These are phyloP conservation scores for Globisporangium alternatum DNA, from an alignment of 352 stramenopile species.

Conservation along the genomic window DNA sequence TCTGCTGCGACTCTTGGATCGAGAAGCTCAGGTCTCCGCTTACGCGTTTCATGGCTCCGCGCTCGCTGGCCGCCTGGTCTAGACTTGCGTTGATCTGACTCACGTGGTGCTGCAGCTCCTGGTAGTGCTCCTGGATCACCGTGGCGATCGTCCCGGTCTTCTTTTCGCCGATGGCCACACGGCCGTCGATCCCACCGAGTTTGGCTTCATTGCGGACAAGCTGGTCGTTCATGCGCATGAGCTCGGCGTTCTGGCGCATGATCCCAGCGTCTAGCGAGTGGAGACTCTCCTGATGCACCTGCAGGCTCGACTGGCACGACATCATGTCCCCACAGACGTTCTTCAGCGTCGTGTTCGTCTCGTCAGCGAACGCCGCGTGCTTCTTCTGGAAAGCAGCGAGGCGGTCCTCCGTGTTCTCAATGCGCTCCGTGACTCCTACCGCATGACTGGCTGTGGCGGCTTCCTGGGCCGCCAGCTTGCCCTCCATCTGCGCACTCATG, in stretches of 20 bases:
- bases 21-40: slow-evolving; percentile 32
- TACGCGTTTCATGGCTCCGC: slow-evolving; percentile 34
- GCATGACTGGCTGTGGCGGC: slow-evolving; percentile 18
- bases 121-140: slow-evolving; percentile 40
- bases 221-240: slow-evolving; percentile 29
- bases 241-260: slow-evolving; percentile 31
- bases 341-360: slow-evolving; percentile 31
- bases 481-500: slow-evolving; percentile 23
- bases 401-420: slow-evolving; percentile 24
- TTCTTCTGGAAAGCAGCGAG: slow-evolving; percentile 15
- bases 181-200: slow-evolving; percentile 35
- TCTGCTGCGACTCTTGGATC: slow-evolving; percentile 49
- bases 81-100: slow-evolving; percentile 21
- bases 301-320: slow-evolving; percentile 24
- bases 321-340: slow-evolving; percentile 29
- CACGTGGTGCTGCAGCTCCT: slow-evolving; percentile 37
- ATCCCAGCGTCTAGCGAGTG: slow-evolving; percentile 24
- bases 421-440: slow-evolving; percentile 19
- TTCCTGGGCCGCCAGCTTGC: slow-evolving; percentile 28
- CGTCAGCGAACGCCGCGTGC: slow-evolving; percentile 25
- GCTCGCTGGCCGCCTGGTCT: slow-evolving; percentile 37
- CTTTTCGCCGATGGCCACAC: slow-evolving; percentile 44
- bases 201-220: slow-evolving; percentile 28
- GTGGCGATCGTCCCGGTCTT: slow-evolving; percentile 29
- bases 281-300: slow-evolving; percentile 34